Evolutionary conservation across 129 eudicot species (phyloP).

Genomic region (Flaveria trinervia): DNA sequence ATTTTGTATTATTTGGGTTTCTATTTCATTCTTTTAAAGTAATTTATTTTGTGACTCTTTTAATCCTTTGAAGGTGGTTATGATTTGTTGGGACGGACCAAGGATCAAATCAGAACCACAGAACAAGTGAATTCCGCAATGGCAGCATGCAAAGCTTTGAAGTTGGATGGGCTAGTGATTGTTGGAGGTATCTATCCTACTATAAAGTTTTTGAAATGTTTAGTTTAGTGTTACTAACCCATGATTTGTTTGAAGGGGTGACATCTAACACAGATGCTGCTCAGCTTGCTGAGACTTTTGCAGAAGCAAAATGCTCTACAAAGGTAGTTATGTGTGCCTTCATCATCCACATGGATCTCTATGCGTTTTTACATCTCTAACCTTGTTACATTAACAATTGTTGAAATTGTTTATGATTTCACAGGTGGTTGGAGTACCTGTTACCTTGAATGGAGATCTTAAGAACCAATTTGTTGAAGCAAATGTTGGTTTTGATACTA

Average conservation of each 20-base stretch:
- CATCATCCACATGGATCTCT: neutral
- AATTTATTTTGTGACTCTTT: neutral
- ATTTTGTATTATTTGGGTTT: neutral
- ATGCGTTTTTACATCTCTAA: neutral
- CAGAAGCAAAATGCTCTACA: slow-evolving; percentile 84
- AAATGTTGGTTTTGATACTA: slow-evolving; percentile 95
- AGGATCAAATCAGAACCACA: slow-evolving; percentile 94
- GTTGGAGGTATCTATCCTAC: slow-evolving; percentile 67
- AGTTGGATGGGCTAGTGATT: slow-evolving; percentile 82
- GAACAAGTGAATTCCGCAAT: slow-evolving; percentile 94
- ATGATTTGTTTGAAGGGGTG: slow-evolving; percentile 60
- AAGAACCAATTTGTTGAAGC: slow-evolving; percentile 95
- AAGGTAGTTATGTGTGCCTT: slow-evolving; percentile 47
- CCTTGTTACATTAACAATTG: slow-evolving; percentile 9
- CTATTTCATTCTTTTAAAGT: neutral
- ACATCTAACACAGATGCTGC: slow-evolving; percentile 99
- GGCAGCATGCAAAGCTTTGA: slow-evolving; percentile 80
- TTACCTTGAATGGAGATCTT: slow-evolving; percentile 93
- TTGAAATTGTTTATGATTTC: slow-evolving; percentile 3
- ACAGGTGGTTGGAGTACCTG: slow-evolving; percentile 98
- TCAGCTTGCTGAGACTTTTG: slow-evolving; percentile 97
- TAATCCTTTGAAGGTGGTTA: slow-evolving; percentile 70
- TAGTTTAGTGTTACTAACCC: slow-evolving; percentile 5
- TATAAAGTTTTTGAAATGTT: neutral
- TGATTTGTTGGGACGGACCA: slow-evolving; percentile 92